phyloP scores from a whole-genome alignment of 352 stramenopile species.

The Thraustochytrium striatum region DNA sequence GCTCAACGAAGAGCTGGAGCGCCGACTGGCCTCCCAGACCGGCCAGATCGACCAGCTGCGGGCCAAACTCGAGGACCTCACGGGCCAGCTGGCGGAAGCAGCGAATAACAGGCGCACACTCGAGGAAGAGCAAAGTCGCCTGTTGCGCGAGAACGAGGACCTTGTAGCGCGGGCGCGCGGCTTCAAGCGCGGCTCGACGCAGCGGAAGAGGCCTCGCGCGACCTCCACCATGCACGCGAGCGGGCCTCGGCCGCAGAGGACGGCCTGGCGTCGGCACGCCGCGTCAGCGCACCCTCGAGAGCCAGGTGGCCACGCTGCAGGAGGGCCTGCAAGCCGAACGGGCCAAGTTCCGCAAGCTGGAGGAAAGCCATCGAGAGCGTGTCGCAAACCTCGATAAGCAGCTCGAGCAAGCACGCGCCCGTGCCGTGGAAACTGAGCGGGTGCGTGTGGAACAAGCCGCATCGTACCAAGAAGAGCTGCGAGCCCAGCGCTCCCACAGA shows the following conservation, averaged over 20 bases:
- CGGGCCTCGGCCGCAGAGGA: neutral
- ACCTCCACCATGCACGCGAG: neutral
- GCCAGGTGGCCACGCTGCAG: neutral
- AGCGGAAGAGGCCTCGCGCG: neutral
- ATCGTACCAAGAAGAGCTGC: slow-evolving; percentile 16
- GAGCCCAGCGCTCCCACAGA: neutral
- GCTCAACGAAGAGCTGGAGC: slow-evolving; percentile 6
- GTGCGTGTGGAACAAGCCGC: slow-evolving; percentile 5
- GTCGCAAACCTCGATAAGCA: slow-evolving; percentile 14
- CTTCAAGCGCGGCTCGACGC: neutral
- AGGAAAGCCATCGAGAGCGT: too few relatives aligned
- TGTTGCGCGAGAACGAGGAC: neutral
- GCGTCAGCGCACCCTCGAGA: slow-evolving; percentile 30
- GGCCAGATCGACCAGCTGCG: slow-evolving; percentile 29
- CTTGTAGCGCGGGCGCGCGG: neutral
- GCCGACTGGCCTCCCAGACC: neutral
- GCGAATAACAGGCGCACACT: neutral
- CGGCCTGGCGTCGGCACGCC: neutral
- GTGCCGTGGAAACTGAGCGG: slow-evolving; percentile 18
- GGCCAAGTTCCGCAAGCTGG: neutral
- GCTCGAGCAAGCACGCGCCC: too few relatives aligned
- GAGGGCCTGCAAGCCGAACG: slow-evolving; percentile 17
- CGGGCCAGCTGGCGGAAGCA: neutral
- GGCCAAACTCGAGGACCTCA: slow-evolving; percentile 17
- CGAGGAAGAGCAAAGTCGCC: neutral